phyloP scores from a whole-genome alignment of 2,329 filamentous ascomycete genomes.

The Trichoderma sp. region DNA sequence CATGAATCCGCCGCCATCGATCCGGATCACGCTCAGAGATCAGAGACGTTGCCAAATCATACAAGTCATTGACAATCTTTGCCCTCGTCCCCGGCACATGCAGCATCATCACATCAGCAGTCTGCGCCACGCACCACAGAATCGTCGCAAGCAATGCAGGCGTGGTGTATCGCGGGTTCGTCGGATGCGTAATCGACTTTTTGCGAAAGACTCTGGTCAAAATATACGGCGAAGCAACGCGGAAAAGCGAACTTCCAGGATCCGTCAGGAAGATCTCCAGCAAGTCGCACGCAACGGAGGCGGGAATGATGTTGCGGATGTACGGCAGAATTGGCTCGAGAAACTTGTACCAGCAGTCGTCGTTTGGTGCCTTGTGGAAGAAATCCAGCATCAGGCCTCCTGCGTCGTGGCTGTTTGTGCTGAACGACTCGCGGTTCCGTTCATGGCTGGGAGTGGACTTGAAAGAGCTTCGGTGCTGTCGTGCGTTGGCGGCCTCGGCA shows the following conservation, averaged over 20 bases:
- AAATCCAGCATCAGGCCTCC: constrained; percentile 32
- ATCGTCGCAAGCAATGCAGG: constrained; percentile 53
- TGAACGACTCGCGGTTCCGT: constrained; percentile 31
- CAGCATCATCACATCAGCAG: constrained; percentile 50
- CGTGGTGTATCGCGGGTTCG: constrained; percentile 47
- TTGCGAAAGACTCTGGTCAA: constrained; percentile 52
- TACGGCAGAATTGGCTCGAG: constrained; percentile 47
- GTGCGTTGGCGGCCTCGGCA: constrained; percentile 9
- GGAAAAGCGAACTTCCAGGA: constrained; percentile 48
- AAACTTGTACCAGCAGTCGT: constrained; percentile 46
- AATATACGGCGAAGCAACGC: constrained; percentile 52
- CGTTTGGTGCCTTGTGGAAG: constrained; percentile 36
- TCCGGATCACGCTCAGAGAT: constrained; percentile 45
- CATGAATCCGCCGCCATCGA: constrained; percentile 44
- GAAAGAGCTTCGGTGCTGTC: constrained; percentile 31
- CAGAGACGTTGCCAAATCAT: constrained; percentile 42
- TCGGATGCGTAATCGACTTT: constrained; percentile 47
- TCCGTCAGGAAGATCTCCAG: constrained; percentile 54
- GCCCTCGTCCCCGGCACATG: constrained; percentile 47
- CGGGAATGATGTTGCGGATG: constrained; percentile 45
- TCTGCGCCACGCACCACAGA: constrained; percentile 53
- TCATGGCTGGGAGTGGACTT: constrained; percentile 32
- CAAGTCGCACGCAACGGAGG: constrained; percentile 50
- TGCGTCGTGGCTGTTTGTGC: constrained; percentile 31
- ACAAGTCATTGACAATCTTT: constrained; percentile 45